Evolutionary conservation across 2,329 filamentous ascomycete species (phyloP), one percentile per base, ranked within the genome.

Genomic region (Alternaria sp.): DNA sequence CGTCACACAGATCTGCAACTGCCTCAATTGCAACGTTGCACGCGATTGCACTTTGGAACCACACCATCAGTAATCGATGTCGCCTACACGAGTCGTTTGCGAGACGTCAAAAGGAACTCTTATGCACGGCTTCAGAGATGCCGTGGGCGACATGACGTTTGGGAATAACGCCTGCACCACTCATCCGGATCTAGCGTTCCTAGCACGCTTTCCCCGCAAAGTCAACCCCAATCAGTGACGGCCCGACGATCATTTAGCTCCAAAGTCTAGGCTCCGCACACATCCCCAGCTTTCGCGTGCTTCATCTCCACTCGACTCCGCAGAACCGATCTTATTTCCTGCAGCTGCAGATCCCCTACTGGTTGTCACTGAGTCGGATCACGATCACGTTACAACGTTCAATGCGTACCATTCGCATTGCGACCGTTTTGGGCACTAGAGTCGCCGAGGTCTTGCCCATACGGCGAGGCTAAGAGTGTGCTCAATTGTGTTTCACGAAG

Each of bases 171-270:
- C 45, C 51, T 56, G 56, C 37, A 30, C 46, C 44, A 37, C 53
- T 30, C 45, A 45, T 63, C 66, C 45, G 46, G 60, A 33, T 25
- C 33, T 63, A 53, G 64, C 46, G 60, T 67, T 54, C 58, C 63
- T 67, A 67, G 70, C 61, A 69, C 59, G 55, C 51, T 76, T 76
- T 75, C 75, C 75, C 75, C 75, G 74, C 75, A 77, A 75, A 69
- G 49, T 64, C 64, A 58, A 67, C 64, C 51, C 61, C 67, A 41
- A 61, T 64, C 65, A 62, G 61, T 64, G 63, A 65, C 63, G 69
- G 69, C 30, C 63, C 64, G 71, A 74, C 64, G 63, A 68, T 66
- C 65, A 47, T 57, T 60, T 67, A 67, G 63, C 64, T 58, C 53
- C 60, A 63, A 50, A 65, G 54, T 67, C 71, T 68, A 60, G 68